Conservation (phyloP, 2,329 filamentous ascomycete species). For the Pestalotiopsis sp. region DNA sequence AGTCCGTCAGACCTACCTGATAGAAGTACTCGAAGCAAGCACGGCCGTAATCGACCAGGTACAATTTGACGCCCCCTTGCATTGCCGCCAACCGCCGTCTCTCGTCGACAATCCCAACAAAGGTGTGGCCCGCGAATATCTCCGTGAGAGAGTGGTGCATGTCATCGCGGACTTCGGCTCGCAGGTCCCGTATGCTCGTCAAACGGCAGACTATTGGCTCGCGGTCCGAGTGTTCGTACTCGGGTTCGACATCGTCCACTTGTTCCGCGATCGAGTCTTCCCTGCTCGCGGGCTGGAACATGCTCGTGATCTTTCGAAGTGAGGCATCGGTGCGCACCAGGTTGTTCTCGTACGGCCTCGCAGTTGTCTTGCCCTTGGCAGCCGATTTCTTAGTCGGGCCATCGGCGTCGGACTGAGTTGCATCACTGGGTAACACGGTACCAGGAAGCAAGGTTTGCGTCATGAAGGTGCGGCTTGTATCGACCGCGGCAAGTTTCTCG, state of each 20-base stretch:
- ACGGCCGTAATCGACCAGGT: constrained; percentile 90
- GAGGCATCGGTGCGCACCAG: constrained; percentile 88
- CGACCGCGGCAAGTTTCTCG: constrained; percentile 78
- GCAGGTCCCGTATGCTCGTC: constrained; percentile 83
- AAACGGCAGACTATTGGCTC: constrained; percentile 73
- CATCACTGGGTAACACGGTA: constrained; percentile 40
- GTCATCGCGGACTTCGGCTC: constrained; percentile 75
- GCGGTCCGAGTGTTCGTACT: constrained; percentile 73
- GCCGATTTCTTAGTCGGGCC: constrained; percentile 34
- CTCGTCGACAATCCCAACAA: constrained; percentile 91
- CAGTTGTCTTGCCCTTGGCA: constrained; percentile 43
- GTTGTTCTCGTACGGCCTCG: constrained; percentile 78
- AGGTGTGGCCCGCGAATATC: constrained; percentile 84
- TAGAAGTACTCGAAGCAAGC: constrained; percentile 91
- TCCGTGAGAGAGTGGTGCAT: constrained; percentile 88
- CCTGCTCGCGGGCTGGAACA: constrained; percentile 69
- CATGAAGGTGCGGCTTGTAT: constrained; percentile 91
- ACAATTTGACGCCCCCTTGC: constrained; percentile 89
- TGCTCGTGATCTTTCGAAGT: constrained; percentile 92
- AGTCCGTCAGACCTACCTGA: constrained; percentile 91
- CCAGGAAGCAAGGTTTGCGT: constrained; percentile 88
- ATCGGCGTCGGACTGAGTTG: constrained; percentile 30
- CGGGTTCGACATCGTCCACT: constrained; percentile 38
- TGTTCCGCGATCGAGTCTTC: constrained; percentile 33
- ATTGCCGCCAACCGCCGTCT: constrained; percentile 86